Conservation (phyloP, 495 filamentous ascomycete genomes). For the Xylaria flabelliformis region DNA sequence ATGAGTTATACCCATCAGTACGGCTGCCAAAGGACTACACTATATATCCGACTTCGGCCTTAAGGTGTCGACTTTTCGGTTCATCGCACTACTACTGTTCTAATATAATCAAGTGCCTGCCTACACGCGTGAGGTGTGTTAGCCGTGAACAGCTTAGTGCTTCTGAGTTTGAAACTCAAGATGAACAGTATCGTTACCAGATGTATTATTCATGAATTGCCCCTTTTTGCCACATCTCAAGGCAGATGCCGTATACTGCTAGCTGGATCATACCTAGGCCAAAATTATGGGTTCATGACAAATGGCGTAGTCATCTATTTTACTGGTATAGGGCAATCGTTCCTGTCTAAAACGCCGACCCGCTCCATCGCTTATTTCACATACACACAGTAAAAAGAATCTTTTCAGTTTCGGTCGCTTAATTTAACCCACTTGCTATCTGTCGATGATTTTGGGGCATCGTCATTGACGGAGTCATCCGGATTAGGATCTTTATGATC, state of each 20-base stretch:
- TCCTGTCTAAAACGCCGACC: constrained; percentile 20
- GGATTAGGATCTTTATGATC: constrained; percentile 17
- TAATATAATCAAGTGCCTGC: no score
- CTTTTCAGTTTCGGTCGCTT: constrained; percentile 18
- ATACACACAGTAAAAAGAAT: constrained; percentile 4
- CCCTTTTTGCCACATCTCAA: not conserved
- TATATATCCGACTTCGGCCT: no score
- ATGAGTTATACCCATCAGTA: not conserved
- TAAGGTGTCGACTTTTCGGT: no score
- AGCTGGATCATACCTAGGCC: not conserved
- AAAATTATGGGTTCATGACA: constrained; percentile 4
- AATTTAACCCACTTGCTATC: constrained; percentile 30
- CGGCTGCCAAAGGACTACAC: not conserved
- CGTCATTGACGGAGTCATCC: constrained; percentile 9
- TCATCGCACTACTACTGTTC: no score
- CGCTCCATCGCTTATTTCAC: constrained; percentile 7
- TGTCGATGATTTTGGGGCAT: constrained; percentile 16
- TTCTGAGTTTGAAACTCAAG: not conserved
- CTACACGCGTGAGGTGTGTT: no score
- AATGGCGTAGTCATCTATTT: constrained; percentile 10
- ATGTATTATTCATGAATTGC: not conserved
- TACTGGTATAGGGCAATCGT: not conserved
- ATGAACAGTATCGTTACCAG: not conserved
- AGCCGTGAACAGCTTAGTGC: no score
- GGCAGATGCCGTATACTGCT: not conserved